Percentiles rank a stretch among this genome's conserved stretches.
Evolutionary conservation across 495 filamentous ascomycete species (phyloP).

Genomic region (Penicillium antarcticum): DNA sequence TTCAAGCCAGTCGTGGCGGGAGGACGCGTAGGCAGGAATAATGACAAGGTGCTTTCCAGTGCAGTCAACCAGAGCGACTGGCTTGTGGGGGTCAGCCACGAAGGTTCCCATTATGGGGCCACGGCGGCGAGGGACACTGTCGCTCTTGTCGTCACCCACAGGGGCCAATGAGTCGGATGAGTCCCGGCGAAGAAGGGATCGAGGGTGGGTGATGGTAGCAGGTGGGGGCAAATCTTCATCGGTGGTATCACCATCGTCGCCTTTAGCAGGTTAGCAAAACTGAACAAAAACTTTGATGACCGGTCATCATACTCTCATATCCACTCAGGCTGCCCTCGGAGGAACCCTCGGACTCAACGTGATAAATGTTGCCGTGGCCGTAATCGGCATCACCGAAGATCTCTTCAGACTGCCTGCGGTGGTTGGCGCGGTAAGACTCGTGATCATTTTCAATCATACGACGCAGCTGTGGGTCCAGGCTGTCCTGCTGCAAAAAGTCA

Average conservation of each 20-base stretch:
- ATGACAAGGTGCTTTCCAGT: constrained; percentile 71
- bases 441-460: constrained; percentile 64
- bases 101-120: constrained; percentile 57
- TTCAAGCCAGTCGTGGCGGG: constrained; percentile 48
- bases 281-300: constrained; percentile 8
- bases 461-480: constrained; percentile 64
- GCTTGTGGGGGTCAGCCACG: constrained; percentile 58
- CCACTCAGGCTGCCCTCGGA: constrained; percentile 63
- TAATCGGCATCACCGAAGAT: constrained; percentile 45
- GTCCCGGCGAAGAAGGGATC: constrained; percentile 54
- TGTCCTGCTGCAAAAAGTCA: constrained; percentile 69
- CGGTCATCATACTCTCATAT: constrained; percentile 64
- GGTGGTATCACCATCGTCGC: constrained; percentile 78
- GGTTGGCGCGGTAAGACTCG: constrained; percentile 39
- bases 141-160: constrained; percentile 50
- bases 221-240: constrained; percentile 71
- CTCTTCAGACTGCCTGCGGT: constrained; percentile 42
- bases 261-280: constrained; percentile 58
- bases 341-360: constrained; percentile 51
- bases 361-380: constrained; percentile 46
- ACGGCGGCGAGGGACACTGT: constrained; percentile 46
- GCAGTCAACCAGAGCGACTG: constrained; percentile 69
- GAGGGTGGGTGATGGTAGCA: constrained; percentile 50
- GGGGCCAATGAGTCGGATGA: constrained; percentile 46
- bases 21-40: constrained; percentile 49